Evolutionary conservation across 768 basidiomycete species (phyloP).

Genomic region (Agrocybe chaxingu): DNA sequence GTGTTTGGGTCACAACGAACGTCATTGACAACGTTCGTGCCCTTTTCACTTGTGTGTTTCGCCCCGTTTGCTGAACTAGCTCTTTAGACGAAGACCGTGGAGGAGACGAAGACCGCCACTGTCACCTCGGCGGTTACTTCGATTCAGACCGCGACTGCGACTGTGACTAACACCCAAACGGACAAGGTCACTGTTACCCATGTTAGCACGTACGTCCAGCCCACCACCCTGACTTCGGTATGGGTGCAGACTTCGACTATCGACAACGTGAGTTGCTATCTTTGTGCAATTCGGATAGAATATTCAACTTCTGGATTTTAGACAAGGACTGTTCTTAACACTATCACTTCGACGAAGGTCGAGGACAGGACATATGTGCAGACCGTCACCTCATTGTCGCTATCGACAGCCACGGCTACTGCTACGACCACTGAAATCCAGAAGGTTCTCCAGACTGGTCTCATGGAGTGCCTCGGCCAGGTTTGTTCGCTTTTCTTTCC

Average conservation of each 20-base stretch:
- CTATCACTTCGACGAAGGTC: slow-evolving; percentile 50
- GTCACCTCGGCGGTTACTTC: slow-evolving; percentile 52
- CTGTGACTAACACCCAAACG: slow-evolving; percentile 41
- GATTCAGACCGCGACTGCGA: slow-evolving; percentile 54
- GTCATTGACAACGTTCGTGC: slow-evolving; percentile 57
- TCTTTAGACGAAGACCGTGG: slow-evolving; percentile 51
- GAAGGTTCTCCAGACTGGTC: slow-evolving; percentile 44
- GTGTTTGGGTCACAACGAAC: slow-evolving; percentile 48
- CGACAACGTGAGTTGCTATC: slow-evolving; percentile 43
- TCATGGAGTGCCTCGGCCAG: slow-evolving; percentile 51
- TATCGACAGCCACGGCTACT: slow-evolving; percentile 44
- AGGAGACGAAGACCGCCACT: slow-evolving; percentile 46
- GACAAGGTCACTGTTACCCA: slow-evolving; percentile 52
- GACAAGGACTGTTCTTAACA: slow-evolving; percentile 60
- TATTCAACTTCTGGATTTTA: slow-evolving; percentile 18
- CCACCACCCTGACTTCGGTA: slow-evolving; percentile 55
- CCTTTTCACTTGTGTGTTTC: background rate
- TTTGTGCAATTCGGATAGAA: slow-evolving; percentile 1
- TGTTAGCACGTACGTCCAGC: slow-evolving; percentile 47
- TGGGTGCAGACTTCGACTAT: slow-evolving; percentile 54
- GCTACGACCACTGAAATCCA: slow-evolving; percentile 43
- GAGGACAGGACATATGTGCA: slow-evolving; percentile 44
- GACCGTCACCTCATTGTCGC: slow-evolving; percentile 52
- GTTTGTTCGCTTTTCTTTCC: slow-evolving; percentile 23
- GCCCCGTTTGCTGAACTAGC: slow-evolving; percentile 2